These are phyloP conservation scores for Curvularia sp. DNA, from an alignment of 2,329 filamentous ascomycete species.

Conservation along the genomic window DNA sequence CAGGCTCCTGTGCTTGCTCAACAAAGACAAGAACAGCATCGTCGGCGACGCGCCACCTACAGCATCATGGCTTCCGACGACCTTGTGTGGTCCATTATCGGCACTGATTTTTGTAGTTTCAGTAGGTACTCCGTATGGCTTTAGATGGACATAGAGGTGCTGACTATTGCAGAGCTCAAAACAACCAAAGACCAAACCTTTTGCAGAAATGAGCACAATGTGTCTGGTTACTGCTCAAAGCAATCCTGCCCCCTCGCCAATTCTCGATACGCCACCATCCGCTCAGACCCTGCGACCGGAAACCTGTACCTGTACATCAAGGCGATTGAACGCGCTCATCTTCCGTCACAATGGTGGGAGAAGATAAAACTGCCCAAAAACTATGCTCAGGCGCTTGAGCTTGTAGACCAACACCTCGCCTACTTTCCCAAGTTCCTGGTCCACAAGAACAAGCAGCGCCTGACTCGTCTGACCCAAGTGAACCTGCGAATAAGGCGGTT, in stretches of 20 bases:
- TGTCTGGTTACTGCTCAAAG: slow-evolving; percentile 39
- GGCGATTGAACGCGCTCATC: slow-evolving; percentile 70
- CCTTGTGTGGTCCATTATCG: slow-evolving; percentile 90
- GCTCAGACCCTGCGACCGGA: slow-evolving; percentile 79
- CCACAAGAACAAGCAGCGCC: slow-evolving; percentile 95
- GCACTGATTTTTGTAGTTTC: slow-evolving; percentile 93
- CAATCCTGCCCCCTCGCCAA: slow-evolving; percentile 90
- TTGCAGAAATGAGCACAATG: slow-evolving; percentile 85
- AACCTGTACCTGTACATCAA: slow-evolving; percentile 97
- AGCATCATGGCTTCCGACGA: slow-evolving; percentile 67
- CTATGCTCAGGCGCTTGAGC: slow-evolving; percentile 85
- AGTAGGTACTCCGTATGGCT: slow-evolving; percentile 46
- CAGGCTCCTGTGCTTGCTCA: not conserved
- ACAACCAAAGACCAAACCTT: slow-evolving; percentile 72
- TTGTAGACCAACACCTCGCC: slow-evolving; percentile 67
- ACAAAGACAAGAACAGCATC: not conserved
- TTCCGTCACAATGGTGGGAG: slow-evolving; percentile 94
- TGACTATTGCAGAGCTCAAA: slow-evolving; percentile 68
- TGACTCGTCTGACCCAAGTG: slow-evolving; percentile 91
- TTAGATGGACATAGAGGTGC: not conserved
- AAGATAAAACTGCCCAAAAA: slow-evolving; percentile 87
- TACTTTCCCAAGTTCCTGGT: slow-evolving; percentile 95
- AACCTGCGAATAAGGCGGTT: slow-evolving; percentile 77
- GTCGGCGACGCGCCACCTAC: slow-evolving; percentile 16
- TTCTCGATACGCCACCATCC: slow-evolving; percentile 89